Conservation (phyloP, 2,329 filamentous ascomycete genomes). For the Cladosporium sp. region DNA sequence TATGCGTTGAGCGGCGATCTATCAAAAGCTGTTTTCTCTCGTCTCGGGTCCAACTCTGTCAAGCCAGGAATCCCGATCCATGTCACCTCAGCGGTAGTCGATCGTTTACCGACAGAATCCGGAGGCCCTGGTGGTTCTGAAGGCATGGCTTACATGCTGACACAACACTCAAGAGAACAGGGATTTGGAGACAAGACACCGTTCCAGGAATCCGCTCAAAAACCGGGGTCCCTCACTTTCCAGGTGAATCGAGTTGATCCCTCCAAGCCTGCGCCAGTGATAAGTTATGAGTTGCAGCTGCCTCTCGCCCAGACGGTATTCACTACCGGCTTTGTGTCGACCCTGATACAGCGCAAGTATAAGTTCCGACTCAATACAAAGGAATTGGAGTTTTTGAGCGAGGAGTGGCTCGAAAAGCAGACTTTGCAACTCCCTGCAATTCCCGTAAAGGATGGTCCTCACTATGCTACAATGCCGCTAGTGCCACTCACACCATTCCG, state of each 20-base stretch:
- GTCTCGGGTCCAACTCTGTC: conserved; percentile 16
- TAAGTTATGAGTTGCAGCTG: conserved; percentile 35
- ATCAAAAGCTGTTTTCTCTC: conserved; percentile 11
- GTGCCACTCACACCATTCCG: conserved; percentile 60
- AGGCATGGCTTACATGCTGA: conserved; percentile 26
- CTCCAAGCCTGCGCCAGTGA: not conserved
- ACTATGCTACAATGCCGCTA: conserved; percentile 20
- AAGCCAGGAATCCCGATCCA: conserved; percentile 17
- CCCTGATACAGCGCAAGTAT: conserved; percentile 39
- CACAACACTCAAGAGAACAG: not conserved
- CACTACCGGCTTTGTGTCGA: conserved; percentile 61
- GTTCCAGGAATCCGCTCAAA: conserved; percentile 20
- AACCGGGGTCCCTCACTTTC: conserved; percentile 27
- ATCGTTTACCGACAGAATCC: conserved; percentile 22
- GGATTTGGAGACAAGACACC: conserved; percentile 5
- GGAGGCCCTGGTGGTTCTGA: conserved; percentile 19
- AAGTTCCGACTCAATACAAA: conserved; percentile 13
- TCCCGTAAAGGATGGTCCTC: not conserved
- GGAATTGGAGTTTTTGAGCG: conserved; percentile 16
- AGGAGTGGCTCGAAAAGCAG: conserved; percentile 20
- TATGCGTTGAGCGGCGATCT: conserved; percentile 22
- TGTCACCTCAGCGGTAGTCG: conserved; percentile 28
- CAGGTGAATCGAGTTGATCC: conserved; percentile 8
- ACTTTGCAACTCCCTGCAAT: conserved; percentile 17
- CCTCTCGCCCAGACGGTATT: conserved; percentile 77